These are phyloP conservation scores for Annona cherimola DNA, from an alignment of 164 flowering plant genomes.

Conservation along the genomic window DNA sequence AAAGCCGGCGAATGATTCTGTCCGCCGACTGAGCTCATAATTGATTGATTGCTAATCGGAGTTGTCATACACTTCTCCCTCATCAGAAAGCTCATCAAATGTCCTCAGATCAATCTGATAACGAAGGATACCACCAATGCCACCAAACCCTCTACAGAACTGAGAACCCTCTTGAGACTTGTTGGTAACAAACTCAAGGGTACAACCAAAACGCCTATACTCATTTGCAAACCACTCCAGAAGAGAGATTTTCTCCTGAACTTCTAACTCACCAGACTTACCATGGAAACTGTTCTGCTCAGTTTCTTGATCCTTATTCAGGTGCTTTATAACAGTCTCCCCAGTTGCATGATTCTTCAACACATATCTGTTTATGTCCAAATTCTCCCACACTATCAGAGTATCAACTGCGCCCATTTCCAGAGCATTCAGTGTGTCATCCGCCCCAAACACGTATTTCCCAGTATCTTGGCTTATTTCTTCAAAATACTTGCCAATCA, in stretches of 20 bases:
- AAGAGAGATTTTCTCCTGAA: constrained; percentile 24
- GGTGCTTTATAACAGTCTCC: constrained; percentile 13
- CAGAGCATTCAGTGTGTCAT: constrained; percentile 6
- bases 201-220: constrained; percentile 23
- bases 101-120: constrained; percentile 26
- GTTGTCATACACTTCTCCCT: constrained; percentile 29
- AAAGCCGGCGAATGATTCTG: constrained; percentile 19
- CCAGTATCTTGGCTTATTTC: constrained; percentile 11
- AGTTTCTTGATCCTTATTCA: constrained; percentile 14
- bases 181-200: constrained; percentile 13
- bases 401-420: constrained; percentile 10
- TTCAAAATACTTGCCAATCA: constrained; percentile 17
- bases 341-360: constrained; percentile 28
- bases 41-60: constrained; percentile 40
- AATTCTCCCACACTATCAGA: constrained; percentile 8
- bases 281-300: constrained; percentile 26
- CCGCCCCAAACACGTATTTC: constrained; percentile 8
- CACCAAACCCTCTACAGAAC: constrained; percentile 20
- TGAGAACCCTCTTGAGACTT: constrained; percentile 11
- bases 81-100: constrained; percentile 9
- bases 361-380: constrained; percentile 27
- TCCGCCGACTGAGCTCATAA: constrained; percentile 21
- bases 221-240: constrained; percentile 41
- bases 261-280: constrained; percentile 3
- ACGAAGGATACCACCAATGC: constrained; percentile 33